A percentile compares a stretch with the other conserved stretches of the same genome.
phyloP scores from a whole-genome alignment of 2,329 filamentous ascomycete genomes.

The Arthrobotrys musiformis region DNA sequence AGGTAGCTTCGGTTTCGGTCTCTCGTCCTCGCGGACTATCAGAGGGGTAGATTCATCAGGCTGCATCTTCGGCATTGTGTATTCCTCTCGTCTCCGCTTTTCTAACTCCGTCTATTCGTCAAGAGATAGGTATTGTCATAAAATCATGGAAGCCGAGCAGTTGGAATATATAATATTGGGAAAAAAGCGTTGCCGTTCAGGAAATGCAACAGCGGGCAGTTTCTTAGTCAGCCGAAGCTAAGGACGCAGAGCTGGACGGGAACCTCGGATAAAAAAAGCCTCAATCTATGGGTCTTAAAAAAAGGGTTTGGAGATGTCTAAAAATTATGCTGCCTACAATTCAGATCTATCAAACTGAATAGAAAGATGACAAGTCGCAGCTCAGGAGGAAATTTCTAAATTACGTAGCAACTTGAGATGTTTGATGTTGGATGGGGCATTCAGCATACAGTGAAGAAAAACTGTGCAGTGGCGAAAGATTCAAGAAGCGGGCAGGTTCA shows the following conservation, averaged over 20 bases:
- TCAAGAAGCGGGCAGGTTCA: not conserved
- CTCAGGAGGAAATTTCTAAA: not conserved
- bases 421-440: not conserved
- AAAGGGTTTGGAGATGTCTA: not conserved
- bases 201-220: constrained; percentile 24
- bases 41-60: constrained; percentile 39
- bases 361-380: not conserved
- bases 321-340: not conserved
- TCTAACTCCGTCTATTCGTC: not conserved
- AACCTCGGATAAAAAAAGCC: constrained; percentile 6
- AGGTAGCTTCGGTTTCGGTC: constrained; percentile 72
- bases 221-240: constrained; percentile 19
- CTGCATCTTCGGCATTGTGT: constrained; percentile 29
- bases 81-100: not conserved
- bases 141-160: constrained; percentile 7
- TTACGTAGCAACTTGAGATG: not conserved
- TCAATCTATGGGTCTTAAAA: not conserved
- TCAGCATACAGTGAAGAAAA: too few relatives aligned
- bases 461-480: not conserved
- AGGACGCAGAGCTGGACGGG: not conserved
- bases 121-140: not conserved
- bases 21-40: constrained; percentile 28
- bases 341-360: not conserved
- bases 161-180: not conserved
- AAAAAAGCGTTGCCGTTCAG: constrained; percentile 16